phyloP scores from a whole-genome alignment of 257 asterid genomes.

The Ilex aquifolium region DNA sequence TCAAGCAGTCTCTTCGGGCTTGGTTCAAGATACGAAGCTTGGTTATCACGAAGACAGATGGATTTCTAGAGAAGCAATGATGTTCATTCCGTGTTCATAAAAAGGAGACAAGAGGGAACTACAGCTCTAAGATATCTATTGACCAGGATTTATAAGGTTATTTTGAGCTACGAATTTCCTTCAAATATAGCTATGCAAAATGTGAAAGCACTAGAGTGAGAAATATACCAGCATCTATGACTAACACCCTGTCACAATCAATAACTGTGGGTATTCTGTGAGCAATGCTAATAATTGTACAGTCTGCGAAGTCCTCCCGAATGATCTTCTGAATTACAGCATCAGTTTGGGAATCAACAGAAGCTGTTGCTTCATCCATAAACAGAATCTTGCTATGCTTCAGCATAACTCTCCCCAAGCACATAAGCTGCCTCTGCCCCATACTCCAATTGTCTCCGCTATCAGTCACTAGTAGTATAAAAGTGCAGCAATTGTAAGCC shows the following conservation, averaged over 20 bases:
- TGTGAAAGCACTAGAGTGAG: neutral
- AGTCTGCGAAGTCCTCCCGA: constrained; percentile 49
- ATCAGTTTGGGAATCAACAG: constrained; percentile 80
- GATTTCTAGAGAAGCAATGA: too few species aligned
- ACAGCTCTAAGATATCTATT: too few species aligned
- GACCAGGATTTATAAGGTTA: too few species aligned
- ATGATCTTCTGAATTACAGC: constrained; percentile 55
- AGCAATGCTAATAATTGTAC: constrained; percentile 70
- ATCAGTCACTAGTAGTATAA: constrained; percentile 33
- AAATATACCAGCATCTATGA: constrained; percentile 61
- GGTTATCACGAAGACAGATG: too few species aligned
- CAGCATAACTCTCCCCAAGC: constrained; percentile 73
- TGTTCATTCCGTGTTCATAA: too few species aligned
- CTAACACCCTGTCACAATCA: constrained; percentile 61
- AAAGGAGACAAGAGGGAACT: too few species aligned
- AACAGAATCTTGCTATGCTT: constrained; percentile 48
- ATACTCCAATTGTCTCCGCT: constrained; percentile 84
- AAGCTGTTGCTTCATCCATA: constrained; percentile 91
- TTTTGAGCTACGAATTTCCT: too few species aligned
- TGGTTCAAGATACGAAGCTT: too few species aligned
- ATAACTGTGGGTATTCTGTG: constrained; percentile 81
- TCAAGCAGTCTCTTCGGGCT: too few species aligned
- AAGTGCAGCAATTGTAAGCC: neutral
- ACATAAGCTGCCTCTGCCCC: constrained; percentile 74
- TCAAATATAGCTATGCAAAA: too few species aligned